Evolutionary conservation across 768 basidiomycete species (phyloP).

Genomic region (Amylocystis lapponica): DNA sequence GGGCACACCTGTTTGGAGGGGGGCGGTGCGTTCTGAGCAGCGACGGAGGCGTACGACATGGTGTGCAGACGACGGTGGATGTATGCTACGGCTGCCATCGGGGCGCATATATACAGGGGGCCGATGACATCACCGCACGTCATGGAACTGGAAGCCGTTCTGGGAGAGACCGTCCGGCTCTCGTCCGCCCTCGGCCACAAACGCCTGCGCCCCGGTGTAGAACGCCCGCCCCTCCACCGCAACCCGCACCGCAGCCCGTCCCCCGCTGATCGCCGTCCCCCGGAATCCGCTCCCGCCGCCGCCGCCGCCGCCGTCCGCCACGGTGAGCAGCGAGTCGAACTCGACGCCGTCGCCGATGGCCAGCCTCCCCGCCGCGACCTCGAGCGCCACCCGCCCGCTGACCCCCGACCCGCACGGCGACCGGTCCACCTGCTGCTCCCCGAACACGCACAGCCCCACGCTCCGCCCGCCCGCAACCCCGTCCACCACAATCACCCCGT

Average conservation of each 20-base stretch:
- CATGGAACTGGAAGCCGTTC: slow-evolving; percentile 11
- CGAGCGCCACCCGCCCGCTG: slow-evolving; percentile 32
- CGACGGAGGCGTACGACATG: slow-evolving; percentile 74
- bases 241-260: slow-evolving; percentile 13
- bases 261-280: slow-evolving; percentile 19
- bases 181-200: slow-evolving; percentile 15
- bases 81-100: background rate
- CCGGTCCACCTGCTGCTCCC: slow-evolving; percentile 34
- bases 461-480: slow-evolving; percentile 7
- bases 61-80: slow-evolving; percentile 8
- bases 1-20: slow-evolving; percentile 35
- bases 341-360: slow-evolving; percentile 23
- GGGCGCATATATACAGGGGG: slow-evolving; percentile 13
- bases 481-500: slow-evolving; percentile 34
- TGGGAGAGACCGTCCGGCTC: too few relatives aligned
- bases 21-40: slow-evolving; percentile 52
- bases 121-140: slow-evolving; percentile 21
- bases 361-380: slow-evolving; percentile 25
- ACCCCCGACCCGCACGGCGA: slow-evolving; percentile 37
- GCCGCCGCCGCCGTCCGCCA: slow-evolving; percentile 12
- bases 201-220: slow-evolving; percentile 26
- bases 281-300: slow-evolving; percentile 21
- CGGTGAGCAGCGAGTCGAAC: slow-evolving; percentile 32
- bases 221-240: slow-evolving; percentile 27
- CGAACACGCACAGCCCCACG: slow-evolving; percentile 31